Conservation (phyloP, 164 flowering plant species). For the Vitis vinifera region ASM3070453v1 NC_081813.1:10159001-10159500, state of each 20-base stretch:
- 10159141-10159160: slow-evolving; percentile 2
- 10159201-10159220: slow-evolving; percentile 2
- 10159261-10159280: slow-evolving; percentile 18
- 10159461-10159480: too few species aligned
- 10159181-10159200: slow-evolving; percentile 23
- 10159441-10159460: too few species aligned
- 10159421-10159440: too few species aligned
- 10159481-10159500: too few species aligned
- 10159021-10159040: slow-evolving; percentile 11
- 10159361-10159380: too few species aligned
- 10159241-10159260: slow-evolving; percentile 21
- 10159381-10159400: too few species aligned
- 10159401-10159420: too few species aligned
- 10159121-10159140: not conserved
- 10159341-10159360: too few species aligned
- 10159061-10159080: slow-evolving; percentile 10
- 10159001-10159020: too few species aligned
- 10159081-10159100: slow-evolving; percentile 15
- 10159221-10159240: slow-evolving; percentile 17
- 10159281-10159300: slow-evolving; percentile 15
- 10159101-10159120: slow-evolving; percentile 3
- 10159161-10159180: slow-evolving; percentile 16
- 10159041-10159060: slow-evolving; percentile 7
- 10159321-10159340: too few species aligned
- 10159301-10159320: not conserved